These are phyloP conservation scores for Onygenales sp. DNA, from an alignment of 2,329 filamentous ascomycete species.

Conservation along the genomic window DNA sequence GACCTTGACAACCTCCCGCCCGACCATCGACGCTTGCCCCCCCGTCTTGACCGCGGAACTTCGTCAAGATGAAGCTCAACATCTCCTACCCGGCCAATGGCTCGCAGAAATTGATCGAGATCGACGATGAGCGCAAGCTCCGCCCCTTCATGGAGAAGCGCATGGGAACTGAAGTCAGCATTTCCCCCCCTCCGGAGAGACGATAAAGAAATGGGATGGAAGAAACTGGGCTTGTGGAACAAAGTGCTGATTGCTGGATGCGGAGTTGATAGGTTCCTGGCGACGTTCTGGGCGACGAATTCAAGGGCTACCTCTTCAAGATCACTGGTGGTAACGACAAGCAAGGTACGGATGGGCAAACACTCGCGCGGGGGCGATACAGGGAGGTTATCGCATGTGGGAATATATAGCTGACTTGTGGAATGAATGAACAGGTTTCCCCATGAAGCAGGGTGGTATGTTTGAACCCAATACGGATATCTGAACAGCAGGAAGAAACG, in stretches of 20 bases:
- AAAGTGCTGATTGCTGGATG: constrained; percentile 2
- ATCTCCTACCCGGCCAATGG: constrained; percentile 94
- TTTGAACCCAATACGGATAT: constrained; percentile 19
- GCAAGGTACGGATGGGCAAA: constrained; percentile 52
- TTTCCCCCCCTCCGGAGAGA: constrained; percentile 12
- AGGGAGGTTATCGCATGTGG: constrained; percentile 1
- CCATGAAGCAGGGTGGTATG: constrained; percentile 95
- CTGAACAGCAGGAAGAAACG: constrained; percentile 6
- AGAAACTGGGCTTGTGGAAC: not conserved
- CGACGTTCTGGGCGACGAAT: constrained; percentile 95
- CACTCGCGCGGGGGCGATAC: not conserved
- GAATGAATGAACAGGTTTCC: constrained; percentile 55
- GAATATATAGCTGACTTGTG: constrained; percentile 17
- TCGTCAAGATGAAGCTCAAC: constrained; percentile 66
- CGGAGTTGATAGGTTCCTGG: constrained; percentile 58
- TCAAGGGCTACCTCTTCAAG: constrained; percentile 99
- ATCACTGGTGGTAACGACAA: constrained; percentile 99
- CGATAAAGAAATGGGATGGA: not conserved
- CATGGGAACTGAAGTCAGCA: constrained; percentile 51
- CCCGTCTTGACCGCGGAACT: constrained; percentile 39
- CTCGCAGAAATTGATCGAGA: constrained; percentile 97
- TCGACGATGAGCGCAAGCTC: constrained; percentile 99
- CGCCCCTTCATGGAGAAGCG: constrained; percentile 98
- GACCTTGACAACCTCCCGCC: constrained; percentile 20
- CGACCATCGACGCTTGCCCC: constrained; percentile 34